Evolutionary conservation across 2,329 filamentous ascomycete species (phyloP).

Genomic region (Chalara sp.): DNA sequence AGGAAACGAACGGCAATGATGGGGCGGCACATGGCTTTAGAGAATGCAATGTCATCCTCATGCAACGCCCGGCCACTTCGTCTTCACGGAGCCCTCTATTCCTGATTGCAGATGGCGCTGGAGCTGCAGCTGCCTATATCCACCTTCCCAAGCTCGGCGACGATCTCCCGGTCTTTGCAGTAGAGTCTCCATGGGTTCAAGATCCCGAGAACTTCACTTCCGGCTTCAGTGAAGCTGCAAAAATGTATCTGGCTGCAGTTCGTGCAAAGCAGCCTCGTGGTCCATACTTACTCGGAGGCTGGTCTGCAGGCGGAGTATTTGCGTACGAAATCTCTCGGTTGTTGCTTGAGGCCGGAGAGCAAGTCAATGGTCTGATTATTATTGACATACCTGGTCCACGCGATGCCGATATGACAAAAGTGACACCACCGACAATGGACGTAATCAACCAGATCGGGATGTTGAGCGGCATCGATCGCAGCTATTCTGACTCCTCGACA

Average conservation of each 20-base stretch:
- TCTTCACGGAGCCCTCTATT: constrained; percentile 12
- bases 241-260: constrained; percentile 12
- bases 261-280: constrained; percentile 26
- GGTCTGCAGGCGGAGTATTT: constrained; percentile 30
- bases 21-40: neutral
- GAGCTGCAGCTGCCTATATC: constrained; percentile 15
- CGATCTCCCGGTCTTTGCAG: constrained; percentile 14
- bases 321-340: constrained; percentile 28
- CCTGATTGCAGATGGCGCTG: constrained; percentile 17
- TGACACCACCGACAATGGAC: neutral
- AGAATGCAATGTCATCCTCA: constrained; percentile 8
- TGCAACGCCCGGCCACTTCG: constrained; percentile 5
- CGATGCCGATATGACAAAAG: neutral
- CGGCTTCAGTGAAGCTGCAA: constrained; percentile 11
- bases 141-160: constrained; percentile 11
- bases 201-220: constrained; percentile 11
- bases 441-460: neutral
- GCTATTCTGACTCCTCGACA: neutral
- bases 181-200: constrained; percentile 18
- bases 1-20: neutral
- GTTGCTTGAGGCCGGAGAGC: constrained; percentile 12
- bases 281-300: constrained; percentile 31
- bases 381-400: constrained; percentile 10
- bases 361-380: constrained; percentile 10
- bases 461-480: neutral